These are phyloP conservation scores for Platismatia glauca DNA, from an alignment of 495 filamentous ascomycete genomes.

Conservation along the genomic window DNA sequence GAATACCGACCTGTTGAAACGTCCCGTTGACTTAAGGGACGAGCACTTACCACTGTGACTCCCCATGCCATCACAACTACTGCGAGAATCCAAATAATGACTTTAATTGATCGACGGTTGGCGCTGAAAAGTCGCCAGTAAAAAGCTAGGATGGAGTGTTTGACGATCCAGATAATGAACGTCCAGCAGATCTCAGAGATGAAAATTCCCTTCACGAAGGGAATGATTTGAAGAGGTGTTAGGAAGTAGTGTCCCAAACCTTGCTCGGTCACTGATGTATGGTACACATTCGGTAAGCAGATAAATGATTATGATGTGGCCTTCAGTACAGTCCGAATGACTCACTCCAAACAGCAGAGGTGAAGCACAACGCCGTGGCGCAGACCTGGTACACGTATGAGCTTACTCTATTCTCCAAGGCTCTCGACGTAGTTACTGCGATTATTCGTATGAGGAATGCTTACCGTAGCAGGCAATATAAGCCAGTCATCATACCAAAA, in stretches of 20 bases:
- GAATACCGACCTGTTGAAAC: not conserved
- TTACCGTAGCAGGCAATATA: conserved; percentile 28
- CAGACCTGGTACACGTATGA: not conserved
- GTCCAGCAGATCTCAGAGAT: too few species aligned
- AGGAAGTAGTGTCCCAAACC: conserved; percentile 13
- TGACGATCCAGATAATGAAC: not conserved
- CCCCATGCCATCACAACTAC: not conserved
- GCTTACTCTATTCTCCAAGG: not conserved
- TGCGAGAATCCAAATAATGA: conserved; percentile 16
- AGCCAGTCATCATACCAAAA: conserved; percentile 31
- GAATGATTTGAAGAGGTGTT: too few species aligned
- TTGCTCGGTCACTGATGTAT: not conserved
- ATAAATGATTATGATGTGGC: not conserved
- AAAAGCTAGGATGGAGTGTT: not conserved
- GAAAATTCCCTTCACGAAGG: too few species aligned
- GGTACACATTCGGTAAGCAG: not conserved
- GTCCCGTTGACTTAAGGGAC: conserved; percentile 18
- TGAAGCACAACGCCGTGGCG: conserved; percentile 5
- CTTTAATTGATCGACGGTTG: not conserved
- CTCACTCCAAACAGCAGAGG: not conserved
- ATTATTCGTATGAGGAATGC: not conserved
- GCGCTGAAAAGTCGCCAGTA: not conserved
- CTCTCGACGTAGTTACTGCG: too few species aligned
- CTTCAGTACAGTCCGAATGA: not conserved
- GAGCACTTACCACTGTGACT: not conserved